These are phyloP conservation scores for Petunia secreta DNA, from an alignment of 257 asterid genomes.

Conservation along the genomic window DNA sequence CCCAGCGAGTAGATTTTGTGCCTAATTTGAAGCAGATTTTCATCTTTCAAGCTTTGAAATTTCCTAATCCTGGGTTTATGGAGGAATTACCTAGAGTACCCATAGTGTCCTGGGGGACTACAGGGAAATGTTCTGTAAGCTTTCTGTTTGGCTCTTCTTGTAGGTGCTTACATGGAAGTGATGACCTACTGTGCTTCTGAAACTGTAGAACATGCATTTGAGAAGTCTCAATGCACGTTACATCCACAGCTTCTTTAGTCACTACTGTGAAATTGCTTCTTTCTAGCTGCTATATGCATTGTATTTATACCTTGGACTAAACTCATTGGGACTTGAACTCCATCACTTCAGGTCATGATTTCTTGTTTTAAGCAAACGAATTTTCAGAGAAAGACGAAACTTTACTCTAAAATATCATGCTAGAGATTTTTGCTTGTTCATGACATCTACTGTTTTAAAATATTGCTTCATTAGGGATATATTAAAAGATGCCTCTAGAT, in stretches of 20 bases:
- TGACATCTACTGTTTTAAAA: no score
- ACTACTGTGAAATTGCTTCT: no score
- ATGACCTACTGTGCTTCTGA: background rate
- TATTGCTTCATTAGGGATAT: background rate
- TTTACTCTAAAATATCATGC: background rate
- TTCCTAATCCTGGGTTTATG: background rate
- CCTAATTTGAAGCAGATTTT: conserved; percentile 22
- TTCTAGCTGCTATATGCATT: no score
- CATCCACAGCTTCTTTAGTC: no score
- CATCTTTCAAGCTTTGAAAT: conserved; percentile 15
- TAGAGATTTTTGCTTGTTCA: background rate
- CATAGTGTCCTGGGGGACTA: background rate
- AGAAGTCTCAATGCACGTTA: no score
- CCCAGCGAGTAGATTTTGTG: background rate
- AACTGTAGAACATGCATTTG: no score
- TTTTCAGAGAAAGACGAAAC: background rate
- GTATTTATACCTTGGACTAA: no score
- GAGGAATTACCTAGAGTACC: background rate
- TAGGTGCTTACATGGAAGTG: background rate
- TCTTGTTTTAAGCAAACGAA: background rate
- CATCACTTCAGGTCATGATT: background rate
- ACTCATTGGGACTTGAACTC: background rate
- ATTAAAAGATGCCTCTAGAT: conserved; percentile 12
- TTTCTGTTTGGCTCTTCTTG: background rate
- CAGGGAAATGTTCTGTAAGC: background rate